These are phyloP conservation scores for Saccharomycopsis sp. DNA, from an alignment of 805 yeast species.

Conservation along the genomic window DNA sequence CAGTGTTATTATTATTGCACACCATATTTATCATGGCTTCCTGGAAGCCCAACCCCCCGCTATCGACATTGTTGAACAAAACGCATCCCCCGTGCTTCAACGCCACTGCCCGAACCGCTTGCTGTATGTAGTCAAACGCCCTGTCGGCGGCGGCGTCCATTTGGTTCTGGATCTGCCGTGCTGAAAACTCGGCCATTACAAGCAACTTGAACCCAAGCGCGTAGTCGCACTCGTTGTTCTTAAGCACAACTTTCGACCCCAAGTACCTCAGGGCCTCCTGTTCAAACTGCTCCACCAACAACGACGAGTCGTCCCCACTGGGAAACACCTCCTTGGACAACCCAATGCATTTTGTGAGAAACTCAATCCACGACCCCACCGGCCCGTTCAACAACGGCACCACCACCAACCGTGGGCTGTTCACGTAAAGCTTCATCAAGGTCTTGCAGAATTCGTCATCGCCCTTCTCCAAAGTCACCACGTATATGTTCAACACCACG, in stretches of 20 bases:
- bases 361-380: too few species aligned
- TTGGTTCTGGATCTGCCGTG: too few species aligned
- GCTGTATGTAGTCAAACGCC: constrained; percentile 14
- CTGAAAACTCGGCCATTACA: too few species aligned
- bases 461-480: too few species aligned
- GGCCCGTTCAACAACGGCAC: too few species aligned
- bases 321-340: too few species aligned
- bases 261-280: background rate
- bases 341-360: too few species aligned
- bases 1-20: too few species aligned
- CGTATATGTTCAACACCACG: too few species aligned
- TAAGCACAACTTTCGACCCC: background rate
- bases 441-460: background rate
- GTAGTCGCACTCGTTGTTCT: background rate
- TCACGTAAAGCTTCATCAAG: background rate
- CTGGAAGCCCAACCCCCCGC: background rate
- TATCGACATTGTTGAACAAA: background rate
- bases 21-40: background rate
- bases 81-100: constrained; percentile 17
- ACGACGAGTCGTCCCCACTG: too few species aligned
- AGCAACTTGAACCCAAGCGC: background rate
- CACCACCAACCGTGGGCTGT: too few species aligned
- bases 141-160: too few species aligned
- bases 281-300: background rate
- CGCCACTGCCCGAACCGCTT: constrained; percentile 5